A percentile compares a stretch with the other conserved stretches of the same genome.
These are phyloP conservation scores for Chaetoceros muelleri DNA, from an alignment of 108 stramenopile species.

Conservation along the genomic window DNA sequence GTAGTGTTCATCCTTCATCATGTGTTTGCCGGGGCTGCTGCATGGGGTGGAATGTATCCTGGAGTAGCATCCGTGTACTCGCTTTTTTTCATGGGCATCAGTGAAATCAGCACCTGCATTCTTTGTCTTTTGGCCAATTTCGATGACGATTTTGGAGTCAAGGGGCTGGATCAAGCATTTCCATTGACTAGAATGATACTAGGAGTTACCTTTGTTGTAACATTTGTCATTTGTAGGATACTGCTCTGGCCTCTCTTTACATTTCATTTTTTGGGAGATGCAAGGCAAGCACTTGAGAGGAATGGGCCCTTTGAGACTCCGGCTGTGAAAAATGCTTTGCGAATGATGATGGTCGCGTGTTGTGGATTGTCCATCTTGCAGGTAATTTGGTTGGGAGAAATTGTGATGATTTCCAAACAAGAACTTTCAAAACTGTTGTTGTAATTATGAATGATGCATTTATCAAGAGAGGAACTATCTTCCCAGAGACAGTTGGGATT, in stretches of 20 bases:
- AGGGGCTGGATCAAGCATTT: conserved; percentile 61
- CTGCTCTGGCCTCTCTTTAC: conserved; percentile 62
- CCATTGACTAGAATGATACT: conserved; percentile 51
- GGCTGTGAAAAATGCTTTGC: conserved; percentile 36
- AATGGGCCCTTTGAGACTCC: conserved; percentile 28
- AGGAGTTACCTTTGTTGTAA: conserved; percentile 53
- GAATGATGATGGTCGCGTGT: conserved; percentile 34
- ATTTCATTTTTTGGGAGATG: conserved; percentile 57
- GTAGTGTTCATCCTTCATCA: conserved; percentile 72
- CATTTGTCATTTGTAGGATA: conserved; percentile 65
- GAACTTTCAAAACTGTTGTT: too few species aligned
- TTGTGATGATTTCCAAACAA: conserved; percentile 42
- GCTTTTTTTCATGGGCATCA: conserved; percentile 71
- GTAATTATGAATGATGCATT: too few species aligned
- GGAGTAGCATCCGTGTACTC: conserved; percentile 57
- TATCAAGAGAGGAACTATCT: too few species aligned
- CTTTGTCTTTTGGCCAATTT: conserved; percentile 76
- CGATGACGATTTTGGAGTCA: conserved; percentile 63
- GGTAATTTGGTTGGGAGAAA: conserved; percentile 62
- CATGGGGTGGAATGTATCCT: conserved; percentile 59
- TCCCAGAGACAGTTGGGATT: too few species aligned
- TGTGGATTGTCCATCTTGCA: conserved; percentile 49
- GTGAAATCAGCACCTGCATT: conserved; percentile 64
- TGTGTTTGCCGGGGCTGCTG: conserved; percentile 45
- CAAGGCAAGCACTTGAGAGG: conserved; percentile 23